Evolutionary conservation across 2,329 filamentous ascomycete genomes (phyloP).

Genomic region (Neopestalotiopsis sp.): DNA sequence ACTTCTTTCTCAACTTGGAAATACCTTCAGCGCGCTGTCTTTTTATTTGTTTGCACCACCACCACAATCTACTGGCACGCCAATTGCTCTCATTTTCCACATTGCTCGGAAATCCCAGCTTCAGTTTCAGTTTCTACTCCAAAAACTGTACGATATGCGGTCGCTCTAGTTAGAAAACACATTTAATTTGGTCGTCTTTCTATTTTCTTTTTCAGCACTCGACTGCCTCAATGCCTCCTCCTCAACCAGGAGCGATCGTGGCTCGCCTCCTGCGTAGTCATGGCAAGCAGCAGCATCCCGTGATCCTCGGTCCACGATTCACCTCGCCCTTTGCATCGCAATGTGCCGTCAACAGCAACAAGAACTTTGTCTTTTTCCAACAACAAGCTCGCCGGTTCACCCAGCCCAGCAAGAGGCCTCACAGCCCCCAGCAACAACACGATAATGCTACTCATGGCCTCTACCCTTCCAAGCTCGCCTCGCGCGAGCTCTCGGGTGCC

Average conservation of each 20-base stretch:
- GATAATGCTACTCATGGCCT: slow-evolving; percentile 22
- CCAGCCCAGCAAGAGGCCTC: slow-evolving; percentile 7
- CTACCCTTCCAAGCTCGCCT: slow-evolving; percentile 30
- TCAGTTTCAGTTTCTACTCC: neutral
- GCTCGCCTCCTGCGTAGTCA: slow-evolving; percentile 11
- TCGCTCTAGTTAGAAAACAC: neutral
- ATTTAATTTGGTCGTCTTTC: neutral
- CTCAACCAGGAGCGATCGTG: slow-evolving; percentile 8
- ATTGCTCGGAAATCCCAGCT: neutral
- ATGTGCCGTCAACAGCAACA: too few relatives aligned
- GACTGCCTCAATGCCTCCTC: slow-evolving; percentile 15
- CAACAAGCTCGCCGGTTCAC: slow-evolving; percentile 9
- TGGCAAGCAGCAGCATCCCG: neutral
- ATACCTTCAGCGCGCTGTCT: slow-evolving; percentile 3
- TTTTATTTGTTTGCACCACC: neutral
- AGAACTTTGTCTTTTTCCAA: neutral
- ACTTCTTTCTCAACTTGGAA: neutral
- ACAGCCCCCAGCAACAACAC: neutral
- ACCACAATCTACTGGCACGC: neutral
- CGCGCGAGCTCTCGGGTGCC: slow-evolving; percentile 55
- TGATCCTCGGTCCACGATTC: neutral
- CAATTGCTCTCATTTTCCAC: neutral
- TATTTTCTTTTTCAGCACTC: slow-evolving; percentile 1
- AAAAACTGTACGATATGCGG: slow-evolving; percentile 3
- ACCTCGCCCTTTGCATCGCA: neutral